Conservation (phyloP, 2,329 filamentous ascomycete species). For the Alternaria arbusti region DNA sequence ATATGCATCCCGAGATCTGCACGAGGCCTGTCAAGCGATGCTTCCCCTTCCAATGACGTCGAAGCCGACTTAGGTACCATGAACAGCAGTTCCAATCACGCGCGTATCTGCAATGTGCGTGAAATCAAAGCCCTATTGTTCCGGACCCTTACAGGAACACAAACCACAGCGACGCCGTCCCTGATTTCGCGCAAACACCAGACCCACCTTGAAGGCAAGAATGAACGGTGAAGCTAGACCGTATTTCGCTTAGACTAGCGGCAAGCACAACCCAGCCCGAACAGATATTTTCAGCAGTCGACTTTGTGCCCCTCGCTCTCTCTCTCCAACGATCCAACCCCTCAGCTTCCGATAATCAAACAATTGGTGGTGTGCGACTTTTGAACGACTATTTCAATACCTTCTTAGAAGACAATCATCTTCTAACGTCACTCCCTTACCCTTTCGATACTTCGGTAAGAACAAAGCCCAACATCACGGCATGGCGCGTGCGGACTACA, state of each 20-base stretch:
- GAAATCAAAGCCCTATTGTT: not conserved
- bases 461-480: constrained; percentile 4
- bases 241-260: constrained; percentile 18
- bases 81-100: constrained; percentile 10
- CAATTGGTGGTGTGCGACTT: constrained; percentile 22
- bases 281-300: constrained; percentile 17
- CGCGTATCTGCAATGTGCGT: not conserved
- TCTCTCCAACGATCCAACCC: constrained; percentile 15
- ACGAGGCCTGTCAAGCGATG: constrained; percentile 15
- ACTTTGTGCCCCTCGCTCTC: constrained; percentile 18
- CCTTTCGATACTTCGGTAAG: constrained; percentile 33
- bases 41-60: constrained; percentile 14
- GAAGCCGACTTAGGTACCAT: not conserved
- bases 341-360: constrained; percentile 12
- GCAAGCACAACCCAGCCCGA: constrained; percentile 16
- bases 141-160: not conserved
- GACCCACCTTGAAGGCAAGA: constrained; percentile 10
- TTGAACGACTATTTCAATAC: constrained; percentile 13
- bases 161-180: not conserved
- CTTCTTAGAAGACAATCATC: constrained; percentile 14
- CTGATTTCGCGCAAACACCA: constrained; percentile 8
- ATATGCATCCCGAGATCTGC: constrained; percentile 19
- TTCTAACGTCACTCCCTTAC: constrained; percentile 28
- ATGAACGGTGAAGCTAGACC: constrained; percentile 14
- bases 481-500: constrained; percentile 12